phyloP scores from a whole-genome alignment of 371 early-diverging fungal genomes.

The Rhizopus microsporus region DNA sequence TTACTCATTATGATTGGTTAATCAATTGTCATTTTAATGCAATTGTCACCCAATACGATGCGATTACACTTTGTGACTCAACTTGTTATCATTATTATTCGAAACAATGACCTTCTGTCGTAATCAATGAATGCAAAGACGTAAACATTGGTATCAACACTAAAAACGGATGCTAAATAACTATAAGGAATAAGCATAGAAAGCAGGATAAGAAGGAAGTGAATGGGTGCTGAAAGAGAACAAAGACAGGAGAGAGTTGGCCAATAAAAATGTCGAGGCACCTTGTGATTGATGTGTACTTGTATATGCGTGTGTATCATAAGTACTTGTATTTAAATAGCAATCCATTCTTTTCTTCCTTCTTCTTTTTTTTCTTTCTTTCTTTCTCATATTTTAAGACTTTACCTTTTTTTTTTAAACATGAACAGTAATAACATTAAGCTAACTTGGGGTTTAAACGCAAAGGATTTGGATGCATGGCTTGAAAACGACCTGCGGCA shows the following conservation, averaged over 20 bases:
- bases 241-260: too few species aligned
- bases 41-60: neutral
- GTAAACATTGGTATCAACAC: neutral
- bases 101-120: neutral
- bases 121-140: neutral
- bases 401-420: conserved; percentile 44
- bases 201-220: too few species aligned
- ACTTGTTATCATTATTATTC: neutral
- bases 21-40: neutral
- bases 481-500: conserved; percentile 36
- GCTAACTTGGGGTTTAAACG: conserved; percentile 33
- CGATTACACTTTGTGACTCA: conserved; percentile 9
- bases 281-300: too few species aligned
- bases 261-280: too few species aligned
- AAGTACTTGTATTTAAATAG: too few species aligned
- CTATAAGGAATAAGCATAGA: too few species aligned
- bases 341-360: neutral
- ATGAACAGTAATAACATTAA: conserved; percentile 39
- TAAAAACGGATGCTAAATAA: too few species aligned
- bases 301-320: too few species aligned
- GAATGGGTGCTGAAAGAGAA: too few species aligned
- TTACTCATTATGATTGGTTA: too few species aligned
- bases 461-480: conserved; percentile 34
- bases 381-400: conserved; percentile 25
- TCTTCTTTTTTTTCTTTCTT: neutral